Percentiles rank a stretch among this genome's conserved stretches.
Evolutionary conservation across 805 yeast species (phyloP).

Genomic region (Millerago galiae): DNA sequence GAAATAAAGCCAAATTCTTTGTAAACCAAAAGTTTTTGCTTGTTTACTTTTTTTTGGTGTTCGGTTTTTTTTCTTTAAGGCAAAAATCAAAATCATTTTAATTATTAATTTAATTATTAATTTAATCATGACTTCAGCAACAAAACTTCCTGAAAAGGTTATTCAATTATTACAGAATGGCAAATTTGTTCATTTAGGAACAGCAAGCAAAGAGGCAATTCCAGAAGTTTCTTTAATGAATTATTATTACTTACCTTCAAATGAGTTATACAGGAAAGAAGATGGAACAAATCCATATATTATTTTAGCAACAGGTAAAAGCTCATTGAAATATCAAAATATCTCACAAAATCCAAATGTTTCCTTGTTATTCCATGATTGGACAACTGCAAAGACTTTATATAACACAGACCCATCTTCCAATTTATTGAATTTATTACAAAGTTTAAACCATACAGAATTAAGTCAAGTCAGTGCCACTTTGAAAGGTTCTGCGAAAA

Average conservation of each 20-base stretch:
- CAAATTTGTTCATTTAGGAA: slow-evolving; percentile 77
- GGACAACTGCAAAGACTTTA: slow-evolving; percentile 62
- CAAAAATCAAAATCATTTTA: background rate
- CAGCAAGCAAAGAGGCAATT: slow-evolving; percentile 48
- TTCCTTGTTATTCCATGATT: slow-evolving; percentile 82
- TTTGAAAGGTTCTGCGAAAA: slow-evolving; percentile 61
- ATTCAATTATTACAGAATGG: slow-evolving; percentile 48
- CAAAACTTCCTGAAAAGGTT: slow-evolving; percentile 32
- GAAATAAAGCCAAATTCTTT: too few relatives aligned
- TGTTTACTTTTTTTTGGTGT: too few relatives aligned
- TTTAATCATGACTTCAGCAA: background rate
- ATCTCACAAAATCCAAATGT: slow-evolving; percentile 68
- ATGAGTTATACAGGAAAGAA: slow-evolving; percentile 24
- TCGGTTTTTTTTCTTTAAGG: too few relatives aligned
- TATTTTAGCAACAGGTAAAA: slow-evolving; percentile 63
- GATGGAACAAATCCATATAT: slow-evolving; percentile 41
- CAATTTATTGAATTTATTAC: slow-evolving; percentile 53
- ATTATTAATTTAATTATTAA: too few relatives aligned
- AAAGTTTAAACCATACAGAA: slow-evolving; percentile 74
- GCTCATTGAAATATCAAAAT: slow-evolving; percentile 71
- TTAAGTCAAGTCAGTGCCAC: slow-evolving; percentile 78
- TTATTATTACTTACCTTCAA: slow-evolving; percentile 57
- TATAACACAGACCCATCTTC: slow-evolving; percentile 30
- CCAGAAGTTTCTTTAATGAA: slow-evolving; percentile 94
- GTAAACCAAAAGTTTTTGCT: too few relatives aligned